Evolutionary conservation across 73 alveolate genomes (phyloP).

Genomic region (Tetrahymena malaccensis): DNA sequence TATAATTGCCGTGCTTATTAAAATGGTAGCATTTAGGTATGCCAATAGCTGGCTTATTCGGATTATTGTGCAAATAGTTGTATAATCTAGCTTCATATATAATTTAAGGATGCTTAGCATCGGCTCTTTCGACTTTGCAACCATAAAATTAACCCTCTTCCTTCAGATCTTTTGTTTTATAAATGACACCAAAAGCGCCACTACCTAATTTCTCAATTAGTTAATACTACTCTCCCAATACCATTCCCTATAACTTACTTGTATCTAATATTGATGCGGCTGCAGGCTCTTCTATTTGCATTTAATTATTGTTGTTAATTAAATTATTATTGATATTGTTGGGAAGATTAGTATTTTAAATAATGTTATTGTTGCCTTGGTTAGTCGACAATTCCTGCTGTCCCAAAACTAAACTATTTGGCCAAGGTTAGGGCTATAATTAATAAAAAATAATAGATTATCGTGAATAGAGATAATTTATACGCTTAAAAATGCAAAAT

Average conservation of each 20-base stretch:
- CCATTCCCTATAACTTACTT: not conserved
- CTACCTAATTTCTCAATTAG: conserved; percentile 61
- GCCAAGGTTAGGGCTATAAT: not conserved
- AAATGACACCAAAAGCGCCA: conserved; percentile 89
- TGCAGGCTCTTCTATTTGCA: not conserved
- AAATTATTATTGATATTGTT: not conserved
- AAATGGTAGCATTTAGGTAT: conserved; percentile 60
- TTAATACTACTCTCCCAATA: conserved; percentile 61
- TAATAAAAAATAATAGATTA: not conserved
- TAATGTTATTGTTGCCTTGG: not conserved
- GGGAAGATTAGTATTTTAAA: not conserved
- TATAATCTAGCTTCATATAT: conserved; percentile 39
- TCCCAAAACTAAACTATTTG: not conserved
- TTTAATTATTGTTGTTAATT: not conserved
- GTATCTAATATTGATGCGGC: not conserved
- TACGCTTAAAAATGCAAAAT: not conserved
- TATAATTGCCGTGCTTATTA: conserved; percentile 67
- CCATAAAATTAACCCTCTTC: conserved; percentile 48
- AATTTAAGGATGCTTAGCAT: conserved; percentile 45
- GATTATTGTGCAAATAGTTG: conserved; percentile 7
- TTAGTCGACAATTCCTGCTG: not conserved
- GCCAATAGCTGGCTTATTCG: conserved; percentile 40
- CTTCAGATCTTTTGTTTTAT: conserved; percentile 35
- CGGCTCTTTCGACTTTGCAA: conserved; percentile 53
- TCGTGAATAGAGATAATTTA: not conserved